A percentile compares a stretch with the other conserved stretches of the same genome.
Evolutionary conservation across 1,284 basidiomycete species (phyloP).

Genomic region (Trichosporon sp.): DNA sequence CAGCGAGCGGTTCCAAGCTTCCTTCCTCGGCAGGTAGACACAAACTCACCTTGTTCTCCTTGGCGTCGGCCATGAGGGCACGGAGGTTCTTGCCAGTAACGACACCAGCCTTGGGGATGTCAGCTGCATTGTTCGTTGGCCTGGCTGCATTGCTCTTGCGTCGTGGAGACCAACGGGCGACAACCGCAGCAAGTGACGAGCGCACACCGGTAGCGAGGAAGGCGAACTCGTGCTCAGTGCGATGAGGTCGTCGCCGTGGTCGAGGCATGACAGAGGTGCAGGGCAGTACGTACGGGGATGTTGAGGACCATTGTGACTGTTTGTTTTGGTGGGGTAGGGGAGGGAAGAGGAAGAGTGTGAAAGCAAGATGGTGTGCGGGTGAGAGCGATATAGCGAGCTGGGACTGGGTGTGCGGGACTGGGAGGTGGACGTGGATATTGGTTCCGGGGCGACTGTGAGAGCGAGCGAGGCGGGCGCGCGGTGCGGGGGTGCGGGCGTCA

Average conservation of each 20-base stretch:
- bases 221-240: not conserved
- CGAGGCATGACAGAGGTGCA: not conserved
- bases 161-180: not conserved
- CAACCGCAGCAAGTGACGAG: not conserved
- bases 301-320: constrained; percentile 7
- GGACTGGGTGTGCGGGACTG: not conserved
- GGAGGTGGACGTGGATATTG: not conserved
- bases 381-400: not conserved
- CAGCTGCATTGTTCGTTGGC: not conserved
- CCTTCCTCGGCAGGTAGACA: not conserved
- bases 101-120: constrained; percentile 64
- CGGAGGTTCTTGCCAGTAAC: constrained; percentile 80
- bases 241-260: constrained; percentile 3
- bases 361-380: not conserved
- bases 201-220: not conserved
- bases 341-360: not conserved
- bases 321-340: not conserved
- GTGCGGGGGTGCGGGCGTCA: not conserved
- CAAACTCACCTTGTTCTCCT: constrained; percentile 65
- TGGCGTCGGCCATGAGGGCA: constrained; percentile 83
- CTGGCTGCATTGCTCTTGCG: not conserved
- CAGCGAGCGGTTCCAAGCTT: not conserved
- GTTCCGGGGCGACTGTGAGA: not conserved
- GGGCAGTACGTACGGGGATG: not conserved
- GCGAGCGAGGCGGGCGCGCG: not conserved